Evolutionary conservation across 2,329 filamentous ascomycete species (phyloP).

Genomic region (Colletotrichum musicola): DNA sequence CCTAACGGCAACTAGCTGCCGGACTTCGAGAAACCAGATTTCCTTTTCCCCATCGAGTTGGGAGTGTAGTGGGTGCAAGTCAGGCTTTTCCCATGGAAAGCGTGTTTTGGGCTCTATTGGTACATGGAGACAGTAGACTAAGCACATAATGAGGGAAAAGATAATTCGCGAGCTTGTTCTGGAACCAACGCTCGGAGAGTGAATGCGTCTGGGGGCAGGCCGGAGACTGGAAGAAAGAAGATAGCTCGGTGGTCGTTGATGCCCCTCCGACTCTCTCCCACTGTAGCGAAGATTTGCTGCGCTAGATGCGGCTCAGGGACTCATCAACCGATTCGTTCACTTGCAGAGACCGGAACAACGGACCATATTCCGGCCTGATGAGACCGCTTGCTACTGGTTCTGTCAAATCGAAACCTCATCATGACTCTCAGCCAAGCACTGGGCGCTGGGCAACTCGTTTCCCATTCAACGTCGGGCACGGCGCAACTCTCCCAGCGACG

Average conservation of each 20-base stretch:
- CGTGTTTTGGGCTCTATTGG: neutral
- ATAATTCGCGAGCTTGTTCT: neutral
- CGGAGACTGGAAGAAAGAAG: neutral
- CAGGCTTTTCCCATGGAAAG: neutral
- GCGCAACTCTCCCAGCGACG: neutral
- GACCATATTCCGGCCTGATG: neutral
- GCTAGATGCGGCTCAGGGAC: too few species aligned
- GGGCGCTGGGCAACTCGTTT: neutral
- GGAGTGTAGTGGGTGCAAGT: neutral
- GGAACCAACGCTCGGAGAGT: neutral
- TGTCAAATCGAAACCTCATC: slow-evolving; percentile 27
- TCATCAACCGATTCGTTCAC: neutral
- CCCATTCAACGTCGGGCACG: neutral
- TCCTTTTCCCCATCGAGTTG: neutral
- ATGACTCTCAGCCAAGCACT: slow-evolving; percentile 4
- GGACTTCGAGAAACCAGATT: neutral
- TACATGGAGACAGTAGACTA: neutral
- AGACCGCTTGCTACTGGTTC: neutral
- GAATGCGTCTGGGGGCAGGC: neutral
- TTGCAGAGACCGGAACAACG: neutral
- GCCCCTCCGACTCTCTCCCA: neutral
- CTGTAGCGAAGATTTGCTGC: neutral
- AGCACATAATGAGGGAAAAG: neutral
- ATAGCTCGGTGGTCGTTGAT: neutral
- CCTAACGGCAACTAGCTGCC: neutral